A percentile compares a stretch with the other conserved stretches of the same genome.
Evolutionary conservation across 2,329 filamentous ascomycete genomes (phyloP).

Genomic region (Harringtonia lauricola): DNA sequence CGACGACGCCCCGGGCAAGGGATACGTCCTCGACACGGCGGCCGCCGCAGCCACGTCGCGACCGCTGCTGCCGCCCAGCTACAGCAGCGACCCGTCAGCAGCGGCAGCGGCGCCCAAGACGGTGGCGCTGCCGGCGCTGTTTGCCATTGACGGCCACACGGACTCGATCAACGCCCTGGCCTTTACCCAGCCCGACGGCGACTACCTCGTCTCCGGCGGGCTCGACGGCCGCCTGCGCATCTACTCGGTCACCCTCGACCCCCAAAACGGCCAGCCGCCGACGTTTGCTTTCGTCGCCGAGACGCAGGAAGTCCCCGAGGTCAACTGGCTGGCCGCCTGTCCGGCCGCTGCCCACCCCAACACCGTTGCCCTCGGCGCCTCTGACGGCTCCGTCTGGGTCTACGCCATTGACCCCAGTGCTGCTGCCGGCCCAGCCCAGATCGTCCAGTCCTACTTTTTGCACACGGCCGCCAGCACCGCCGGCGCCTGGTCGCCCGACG

Average conservation of each 20-base stretch:
- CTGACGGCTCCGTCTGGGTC: constrained; percentile 90
- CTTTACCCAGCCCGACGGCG: constrained; percentile 74
- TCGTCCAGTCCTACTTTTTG: constrained; percentile 85
- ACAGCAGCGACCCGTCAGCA: constrained; percentile 53
- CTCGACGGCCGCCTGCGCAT: constrained; percentile 74
- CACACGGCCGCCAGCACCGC: constrained; percentile 82
- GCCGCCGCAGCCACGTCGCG: constrained; percentile 50
- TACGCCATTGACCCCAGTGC: constrained; percentile 71
- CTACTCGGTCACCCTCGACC: constrained; percentile 51
- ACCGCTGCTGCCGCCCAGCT: constrained; percentile 67
- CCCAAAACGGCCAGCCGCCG: constrained; percentile 30
- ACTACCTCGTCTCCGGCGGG: constrained; percentile 77
- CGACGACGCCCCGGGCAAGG: constrained; percentile 59
- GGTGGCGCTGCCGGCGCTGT: constrained; percentile 52
- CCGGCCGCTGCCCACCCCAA: constrained; percentile 63
- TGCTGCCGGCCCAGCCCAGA: constrained; percentile 51
- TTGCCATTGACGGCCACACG: constrained; percentile 75
- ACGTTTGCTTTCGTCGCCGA: constrained; percentile 57
- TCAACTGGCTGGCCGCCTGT: constrained; percentile 80
- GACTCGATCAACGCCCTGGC: constrained; percentile 82
- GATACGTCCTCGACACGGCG: constrained; percentile 72
- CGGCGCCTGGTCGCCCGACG: constrained; percentile 83
- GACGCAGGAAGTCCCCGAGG: constrained; percentile 82
- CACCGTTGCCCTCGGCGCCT: constrained; percentile 76
- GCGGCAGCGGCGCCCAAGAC: constrained; percentile 36